A percentile compares a stretch with the other conserved stretches of the same genome.
These are phyloP conservation scores for Suillus decipiens DNA, from an alignment of 768 basidiomycete species.

Conservation along the genomic window DNA sequence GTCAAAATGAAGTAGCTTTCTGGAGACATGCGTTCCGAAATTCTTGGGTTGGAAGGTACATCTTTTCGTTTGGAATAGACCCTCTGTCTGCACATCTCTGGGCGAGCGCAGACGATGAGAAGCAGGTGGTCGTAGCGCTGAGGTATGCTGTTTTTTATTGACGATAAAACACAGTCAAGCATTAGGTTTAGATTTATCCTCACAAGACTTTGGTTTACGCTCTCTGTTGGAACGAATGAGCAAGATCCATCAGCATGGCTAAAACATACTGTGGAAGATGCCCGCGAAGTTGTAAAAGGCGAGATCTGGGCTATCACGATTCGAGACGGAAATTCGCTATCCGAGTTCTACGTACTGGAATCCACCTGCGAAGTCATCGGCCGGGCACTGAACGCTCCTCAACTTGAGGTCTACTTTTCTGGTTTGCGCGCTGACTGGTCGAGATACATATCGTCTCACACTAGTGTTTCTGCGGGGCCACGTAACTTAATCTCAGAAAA, in stretches of 20 bases:
- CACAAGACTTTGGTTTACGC: slow-evolving; percentile 61
- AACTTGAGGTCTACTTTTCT: slow-evolving; percentile 5
- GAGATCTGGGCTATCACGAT: slow-evolving; percentile 64
- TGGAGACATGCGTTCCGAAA: slow-evolving; percentile 42
- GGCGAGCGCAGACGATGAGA: slow-evolving; percentile 58
- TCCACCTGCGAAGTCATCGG: slow-evolving; percentile 76
- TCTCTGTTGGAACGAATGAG: slow-evolving; percentile 50
- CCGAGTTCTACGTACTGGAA: slow-evolving; percentile 61
- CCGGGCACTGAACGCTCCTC: slow-evolving; percentile 21
- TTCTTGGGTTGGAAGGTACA: slow-evolving; percentile 52
- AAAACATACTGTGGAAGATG: slow-evolving; percentile 43
- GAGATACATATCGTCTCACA: slow-evolving; percentile 43
- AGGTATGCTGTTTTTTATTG: slow-evolving; percentile 41
- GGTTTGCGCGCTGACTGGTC: slow-evolving; percentile 67
- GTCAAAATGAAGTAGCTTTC: slow-evolving; percentile 43
- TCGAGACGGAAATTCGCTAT: slow-evolving; percentile 19
- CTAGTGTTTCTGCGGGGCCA: neutral
- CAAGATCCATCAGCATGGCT: slow-evolving; percentile 37
- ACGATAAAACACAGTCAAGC: neutral
- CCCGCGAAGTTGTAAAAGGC: slow-evolving; percentile 49
- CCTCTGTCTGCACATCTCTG: slow-evolving; percentile 52
- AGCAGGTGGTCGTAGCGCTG: slow-evolving; percentile 56
- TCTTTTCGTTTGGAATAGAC: slow-evolving; percentile 29
- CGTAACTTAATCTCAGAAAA: slow-evolving; percentile 35
- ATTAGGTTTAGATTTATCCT: slow-evolving; percentile 54